Conservation (phyloP, 345 rosid genomes). For the Cochlearia excelsa region DNA sequence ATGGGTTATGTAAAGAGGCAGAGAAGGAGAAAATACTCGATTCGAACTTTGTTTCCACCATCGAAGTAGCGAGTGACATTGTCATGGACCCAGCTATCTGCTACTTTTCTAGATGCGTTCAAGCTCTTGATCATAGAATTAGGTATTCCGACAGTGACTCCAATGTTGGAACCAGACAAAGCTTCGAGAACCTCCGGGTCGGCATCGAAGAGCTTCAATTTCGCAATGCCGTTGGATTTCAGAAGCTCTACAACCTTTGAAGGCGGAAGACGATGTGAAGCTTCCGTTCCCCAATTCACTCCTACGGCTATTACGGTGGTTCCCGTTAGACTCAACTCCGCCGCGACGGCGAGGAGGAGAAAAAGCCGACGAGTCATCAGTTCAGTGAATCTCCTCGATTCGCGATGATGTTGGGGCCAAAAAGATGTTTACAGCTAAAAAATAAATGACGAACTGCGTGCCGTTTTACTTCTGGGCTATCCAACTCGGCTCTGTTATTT, state of each 20-base stretch:
- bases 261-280: constrained; percentile 84
- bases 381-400: constrained; percentile 12
- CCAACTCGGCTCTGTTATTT: constrained; percentile 5
- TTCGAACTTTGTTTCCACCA: constrained; percentile 49
- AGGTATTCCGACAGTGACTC: constrained; percentile 68
- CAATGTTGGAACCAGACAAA: constrained; percentile 68
- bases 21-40: constrained; percentile 48
- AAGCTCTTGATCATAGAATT: constrained; percentile 57
- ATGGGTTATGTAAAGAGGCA: background rate
- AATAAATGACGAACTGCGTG: background rate
- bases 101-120: constrained; percentile 73
- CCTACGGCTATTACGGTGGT: constrained; percentile 44
- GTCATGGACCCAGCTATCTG: constrained; percentile 88
- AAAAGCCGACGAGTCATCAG: constrained; percentile 29
- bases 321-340: constrained; percentile 18
- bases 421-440: background rate
- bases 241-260: constrained; percentile 74
- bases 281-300: constrained; percentile 76
- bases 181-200: constrained; percentile 67
- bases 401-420: constrained; percentile 3
- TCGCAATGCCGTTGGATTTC: constrained; percentile 71
- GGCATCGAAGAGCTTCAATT: constrained; percentile 75
- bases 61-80: constrained; percentile 88
- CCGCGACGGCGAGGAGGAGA: constrained; percentile 30
- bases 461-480: constrained; percentile 1